These are phyloP conservation scores for Eimeria falciformis DNA, from an alignment of 169 alveolate genomes.

Conservation along the genomic window DNA sequence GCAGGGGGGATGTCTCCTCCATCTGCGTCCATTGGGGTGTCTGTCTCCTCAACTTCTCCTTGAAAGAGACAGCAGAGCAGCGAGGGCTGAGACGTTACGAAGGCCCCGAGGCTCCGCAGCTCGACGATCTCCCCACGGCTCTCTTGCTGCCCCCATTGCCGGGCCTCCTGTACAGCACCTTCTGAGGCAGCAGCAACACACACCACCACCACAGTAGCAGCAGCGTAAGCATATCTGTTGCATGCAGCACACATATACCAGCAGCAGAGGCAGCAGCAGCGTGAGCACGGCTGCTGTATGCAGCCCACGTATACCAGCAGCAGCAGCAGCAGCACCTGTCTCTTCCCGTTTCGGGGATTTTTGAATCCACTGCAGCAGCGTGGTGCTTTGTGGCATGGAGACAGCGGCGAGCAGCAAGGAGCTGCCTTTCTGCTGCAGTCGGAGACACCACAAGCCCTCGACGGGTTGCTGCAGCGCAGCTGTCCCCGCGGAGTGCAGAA, in stretches of 20 bases:
- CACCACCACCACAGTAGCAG: neutral
- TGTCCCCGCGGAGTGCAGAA: conserved; percentile 53
- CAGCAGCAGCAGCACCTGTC: too few species aligned
- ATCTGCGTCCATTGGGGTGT: neutral
- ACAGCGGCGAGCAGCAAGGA: conserved; percentile 48
- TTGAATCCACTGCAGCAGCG: conserved; percentile 52
- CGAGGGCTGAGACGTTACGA: conserved; percentile 5
- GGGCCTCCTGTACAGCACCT: neutral
- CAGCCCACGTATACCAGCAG: too few species aligned
- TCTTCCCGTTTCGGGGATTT: neutral
- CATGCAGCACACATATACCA: neutral
- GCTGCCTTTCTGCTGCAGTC: neutral
- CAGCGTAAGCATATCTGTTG: neutral
- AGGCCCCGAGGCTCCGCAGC: neutral
- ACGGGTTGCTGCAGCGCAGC: conserved; percentile 64
- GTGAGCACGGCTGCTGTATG: too few species aligned
- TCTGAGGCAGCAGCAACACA: conserved; percentile 52
- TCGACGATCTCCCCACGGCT: neutral
- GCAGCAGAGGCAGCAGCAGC: conserved; percentile 43
- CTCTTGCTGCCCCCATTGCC: conserved; percentile 15
- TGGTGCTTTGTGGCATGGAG: neutral
- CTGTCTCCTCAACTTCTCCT: neutral
- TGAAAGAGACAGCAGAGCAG: neutral
- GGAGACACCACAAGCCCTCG: conserved; percentile 48
- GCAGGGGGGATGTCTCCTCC: neutral